Conservation (phyloP, 2,329 filamentous ascomycete species). For the Thermomyces lanuginosus region DNA sequence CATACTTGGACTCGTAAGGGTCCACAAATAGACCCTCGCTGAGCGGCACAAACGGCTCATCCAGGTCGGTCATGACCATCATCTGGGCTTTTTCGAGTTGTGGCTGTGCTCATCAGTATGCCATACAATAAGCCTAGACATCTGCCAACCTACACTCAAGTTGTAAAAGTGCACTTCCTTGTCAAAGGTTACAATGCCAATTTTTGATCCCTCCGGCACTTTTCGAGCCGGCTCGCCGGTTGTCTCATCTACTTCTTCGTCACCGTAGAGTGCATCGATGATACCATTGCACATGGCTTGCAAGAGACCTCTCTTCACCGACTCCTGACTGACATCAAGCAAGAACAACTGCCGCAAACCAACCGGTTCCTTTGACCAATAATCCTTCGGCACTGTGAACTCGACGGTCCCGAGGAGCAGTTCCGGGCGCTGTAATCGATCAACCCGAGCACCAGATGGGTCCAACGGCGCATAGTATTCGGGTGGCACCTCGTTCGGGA, state of each 20-base stretch:
- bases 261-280: slow-evolving; percentile 64
- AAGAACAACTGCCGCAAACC: slow-evolving; percentile 78
- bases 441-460: slow-evolving; percentile 69
- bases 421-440: slow-evolving; percentile 77
- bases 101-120: slow-evolving; percentile 34
- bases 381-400: slow-evolving; percentile 93
- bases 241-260: slow-evolving; percentile 38
- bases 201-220: slow-evolving; percentile 64
- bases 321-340: slow-evolving; percentile 84
- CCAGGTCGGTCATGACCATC: slow-evolving; percentile 95
- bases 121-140: slow-evolving; percentile 8
- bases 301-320: slow-evolving; percentile 77
- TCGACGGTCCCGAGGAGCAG: slow-evolving; percentile 85
- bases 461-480: slow-evolving; percentile 92
- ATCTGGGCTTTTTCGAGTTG: slow-evolving; percentile 79
- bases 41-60: slow-evolving; percentile 88
- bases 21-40: slow-evolving; percentile 90
- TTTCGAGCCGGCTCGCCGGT: slow-evolving; percentile 32
- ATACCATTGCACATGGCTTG: slow-evolving; percentile 86
- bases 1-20: slow-evolving; percentile 67
- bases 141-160: slow-evolving; percentile 48
- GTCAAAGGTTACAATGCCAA: slow-evolving; percentile 92
- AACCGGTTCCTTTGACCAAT: slow-evolving; percentile 89
- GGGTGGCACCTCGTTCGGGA: slow-evolving; percentile 80
- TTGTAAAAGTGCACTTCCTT: slow-evolving; percentile 98